phyloP scores from a whole-genome alignment of 768 basidiomycete genomes.

The Boletus subcaerulescens region DNA sequence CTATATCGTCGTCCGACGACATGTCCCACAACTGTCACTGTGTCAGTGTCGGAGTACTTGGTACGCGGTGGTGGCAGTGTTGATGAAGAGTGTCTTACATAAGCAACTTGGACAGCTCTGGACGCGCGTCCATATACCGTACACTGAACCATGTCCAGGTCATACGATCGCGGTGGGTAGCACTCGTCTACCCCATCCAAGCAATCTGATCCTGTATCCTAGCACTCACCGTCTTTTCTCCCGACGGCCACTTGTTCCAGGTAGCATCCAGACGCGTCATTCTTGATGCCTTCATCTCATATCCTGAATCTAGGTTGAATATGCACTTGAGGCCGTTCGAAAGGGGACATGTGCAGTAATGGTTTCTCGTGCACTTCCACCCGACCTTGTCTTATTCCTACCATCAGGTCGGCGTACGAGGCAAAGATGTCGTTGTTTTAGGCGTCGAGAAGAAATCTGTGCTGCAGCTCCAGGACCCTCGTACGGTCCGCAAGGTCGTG shows the following conservation, averaged over 20 bases:
- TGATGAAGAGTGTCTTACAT: conserved; percentile 14
- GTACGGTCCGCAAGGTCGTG: conserved; percentile 96
- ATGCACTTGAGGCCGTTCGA: conserved; percentile 95
- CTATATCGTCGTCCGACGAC: conserved; percentile 21
- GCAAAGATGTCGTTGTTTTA: conserved; percentile 90
- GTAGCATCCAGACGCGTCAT: conserved; percentile 43
- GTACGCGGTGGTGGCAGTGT: conserved; percentile 9
- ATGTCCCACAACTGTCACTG: too few species aligned
- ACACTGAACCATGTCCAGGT: conserved; percentile 69
- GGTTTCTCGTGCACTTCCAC: conserved; percentile 15
- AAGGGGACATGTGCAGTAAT: conserved; percentile 94
- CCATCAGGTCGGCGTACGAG: conserved; percentile 87
- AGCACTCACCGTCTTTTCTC: conserved; percentile 98
- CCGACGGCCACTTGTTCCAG: conserved; percentile 98
- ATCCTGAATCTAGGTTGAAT: conserved; percentile 76
- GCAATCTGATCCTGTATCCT: conserved; percentile 5
- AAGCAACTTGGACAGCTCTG: conserved; percentile 24
- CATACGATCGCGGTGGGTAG: conserved; percentile 88
- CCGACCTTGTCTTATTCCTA: conserved; percentile 3
- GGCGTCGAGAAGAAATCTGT: conserved; percentile 99
- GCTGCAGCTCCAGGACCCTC: conserved; percentile 94
- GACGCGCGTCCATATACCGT: conserved; percentile 50
- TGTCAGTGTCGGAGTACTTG: too few species aligned
- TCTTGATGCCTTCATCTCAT: conserved; percentile 8
- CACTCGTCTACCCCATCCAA: background rate